Evolutionary conservation across 768 basidiomycete genomes (phyloP).

Genomic region (Macrolepiota fuliginosa): DNA sequence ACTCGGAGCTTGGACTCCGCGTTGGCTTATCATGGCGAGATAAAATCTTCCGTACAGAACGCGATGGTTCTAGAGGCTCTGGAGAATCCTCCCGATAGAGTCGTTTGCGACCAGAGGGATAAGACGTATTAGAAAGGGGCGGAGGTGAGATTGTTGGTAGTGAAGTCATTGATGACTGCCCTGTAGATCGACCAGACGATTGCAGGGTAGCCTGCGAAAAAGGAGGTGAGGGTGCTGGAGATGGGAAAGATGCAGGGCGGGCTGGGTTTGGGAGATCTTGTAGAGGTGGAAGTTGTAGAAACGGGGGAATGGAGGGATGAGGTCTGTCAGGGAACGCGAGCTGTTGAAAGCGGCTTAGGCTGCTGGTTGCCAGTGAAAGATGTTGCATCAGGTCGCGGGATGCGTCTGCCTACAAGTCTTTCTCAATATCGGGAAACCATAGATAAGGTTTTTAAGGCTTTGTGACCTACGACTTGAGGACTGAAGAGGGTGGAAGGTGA

Average conservation of each 20-base stretch:
- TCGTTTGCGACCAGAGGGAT: constrained; percentile 26
- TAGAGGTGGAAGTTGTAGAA: constrained; percentile 13
- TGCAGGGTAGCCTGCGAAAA: constrained; percentile 9
- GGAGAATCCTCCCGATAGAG: constrained; percentile 31
- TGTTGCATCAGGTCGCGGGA: constrained; percentile 51
- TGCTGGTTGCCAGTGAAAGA: constrained; percentile 43
- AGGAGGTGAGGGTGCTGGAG: constrained; percentile 23
- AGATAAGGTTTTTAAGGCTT: not conserved
- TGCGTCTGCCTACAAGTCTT: constrained; percentile 39
- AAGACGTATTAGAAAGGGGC: not conserved
- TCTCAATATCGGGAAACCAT: not conserved
- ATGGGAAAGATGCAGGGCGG: constrained; percentile 27
- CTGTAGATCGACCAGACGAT: not conserved
- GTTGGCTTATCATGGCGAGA: constrained; percentile 3
- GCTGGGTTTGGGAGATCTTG: constrained; percentile 7
- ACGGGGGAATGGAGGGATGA: not conserved
- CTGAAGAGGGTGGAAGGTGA: constrained; percentile 25
- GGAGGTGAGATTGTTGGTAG: constrained; percentile 5
- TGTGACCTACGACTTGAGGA: constrained; percentile 30
- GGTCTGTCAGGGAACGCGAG: constrained; percentile 36
- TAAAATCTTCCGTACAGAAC: not conserved
- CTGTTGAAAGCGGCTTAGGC: constrained; percentile 53
- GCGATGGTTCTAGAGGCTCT: constrained; percentile 7
- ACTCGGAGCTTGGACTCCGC: constrained; percentile 26
- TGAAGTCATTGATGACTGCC: constrained; percentile 1